Base-by-base conservation (phyloP, 2,329 filamentous ascomycete species). In the Hymenoscyphus fraxineus region DNA sequence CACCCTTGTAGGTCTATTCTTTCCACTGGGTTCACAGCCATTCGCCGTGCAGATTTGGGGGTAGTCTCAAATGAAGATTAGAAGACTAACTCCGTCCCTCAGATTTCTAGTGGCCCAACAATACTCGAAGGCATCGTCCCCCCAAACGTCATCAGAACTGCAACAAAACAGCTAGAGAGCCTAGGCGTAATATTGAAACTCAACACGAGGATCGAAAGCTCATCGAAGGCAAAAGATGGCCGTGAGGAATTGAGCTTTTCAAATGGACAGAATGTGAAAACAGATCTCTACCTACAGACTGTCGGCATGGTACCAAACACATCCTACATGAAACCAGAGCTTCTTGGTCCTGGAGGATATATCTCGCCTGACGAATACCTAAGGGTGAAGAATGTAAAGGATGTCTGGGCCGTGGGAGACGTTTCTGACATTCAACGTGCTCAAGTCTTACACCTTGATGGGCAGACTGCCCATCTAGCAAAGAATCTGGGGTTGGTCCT, bases 261-360 rank as follows among this genome's bases (percentile, higher is more conserved):
- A 38, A 75, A 73, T 65, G 82, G 82, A 63, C 77, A 81, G 65
- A 81, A 76, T 62, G 69, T 87, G 65, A 70, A 72, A 13, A 82
- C 83, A 1, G 85, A 88, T 67, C 66, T 83, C 22, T 85, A 85
- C 73, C 76, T 88, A 58, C 81, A 84, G 7, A 84, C 85, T 2
- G 81, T 81, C 70, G 85, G 85, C 54, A 71, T 86, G 57, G 69
- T 76, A 22, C 82, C 85, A 60, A 88, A 87, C 74, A 80, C 83
- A 3, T 80, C 81, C 40, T 87, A 80, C 73, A 68, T 88, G 3
- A 80, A 82, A 1, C 69, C 70, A 1, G 72, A 74, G 64, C 77
- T 82, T 66, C 78, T 86, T 22, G 80, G 78, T 31, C 75, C 78
- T 22, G 74, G 73, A 57, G 79, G 78, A 56, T 82, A 79, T 66